Base-by-base conservation (phyloP, 1,284 basidiomycete species). In the Takashimella koratensis region DNA sequence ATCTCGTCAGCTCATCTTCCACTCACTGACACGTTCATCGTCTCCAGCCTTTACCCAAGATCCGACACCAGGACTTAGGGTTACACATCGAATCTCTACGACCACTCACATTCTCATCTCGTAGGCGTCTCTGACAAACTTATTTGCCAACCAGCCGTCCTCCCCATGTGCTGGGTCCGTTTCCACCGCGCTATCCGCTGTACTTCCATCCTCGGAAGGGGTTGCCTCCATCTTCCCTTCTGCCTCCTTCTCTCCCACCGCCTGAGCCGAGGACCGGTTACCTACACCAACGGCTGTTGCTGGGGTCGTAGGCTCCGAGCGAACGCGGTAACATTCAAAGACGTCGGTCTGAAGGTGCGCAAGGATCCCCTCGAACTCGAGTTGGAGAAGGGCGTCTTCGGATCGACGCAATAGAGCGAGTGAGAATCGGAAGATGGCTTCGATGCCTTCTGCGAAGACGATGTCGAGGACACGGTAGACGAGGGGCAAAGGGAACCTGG, bases 401-500 rank as follows among this genome's bases (percentile, higher is more conserved):
- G 94, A 96, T 71, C 87, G 88, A 68, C 87, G 84, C 52, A 98
- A 79, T 4, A 98, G 79, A 13, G 86, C 86, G 20, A 98, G 80
- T 53, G 91, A 90, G 78, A 98, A 98, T 6, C 93, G 86, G 76
- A 98, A 98, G 47, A 98, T 87, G 0, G 95, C 90, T 74, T 98
- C 95, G 53, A 98, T 90, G 3, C 95, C 95, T 68, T 89, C 97
- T 1, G 96, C 96, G 56, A 98, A 85, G 53, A 93, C 90, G 41
- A 76, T 76, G 55, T 77, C 76, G 67, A 94, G 89, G 74, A 98
- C 93, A 65, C 95, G 85, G 68, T 92, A 96, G 3, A 98, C 95
- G 41, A 98, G 83, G 10, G 93, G 87, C 48, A 97, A 79, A 0
- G 95, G 95, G 71, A 97, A 97, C n/a, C 95, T 93, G 66, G 45